These are phyloP conservation scores for Pichia sp. DNA, from an alignment of 1,139 yeast species.

Conservation along the genomic window DNA sequence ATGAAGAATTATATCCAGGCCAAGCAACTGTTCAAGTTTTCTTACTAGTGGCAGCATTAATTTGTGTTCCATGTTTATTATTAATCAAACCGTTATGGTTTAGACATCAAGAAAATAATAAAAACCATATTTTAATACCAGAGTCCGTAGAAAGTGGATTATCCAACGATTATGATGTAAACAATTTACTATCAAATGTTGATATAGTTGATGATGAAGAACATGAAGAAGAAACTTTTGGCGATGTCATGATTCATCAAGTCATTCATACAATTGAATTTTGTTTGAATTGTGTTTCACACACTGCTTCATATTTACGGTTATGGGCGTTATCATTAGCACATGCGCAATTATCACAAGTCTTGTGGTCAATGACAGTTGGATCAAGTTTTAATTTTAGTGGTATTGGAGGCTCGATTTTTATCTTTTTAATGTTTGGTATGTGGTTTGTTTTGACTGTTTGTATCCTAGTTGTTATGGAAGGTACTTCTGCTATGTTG, in stretches of 20 bases:
- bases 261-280: slow-evolving; percentile 76
- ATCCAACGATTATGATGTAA: slow-evolving; percentile 26
- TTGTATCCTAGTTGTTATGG: slow-evolving; percentile 71
- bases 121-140: slow-evolving; percentile 22
- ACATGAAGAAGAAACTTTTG: slow-evolving; percentile 55
- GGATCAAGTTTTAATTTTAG: slow-evolving; percentile 41
- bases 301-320: slow-evolving; percentile 72
- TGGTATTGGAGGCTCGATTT: slow-evolving; percentile 43
- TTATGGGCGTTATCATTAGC: slow-evolving; percentile 77
- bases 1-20: slow-evolving; percentile 57
- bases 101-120: slow-evolving; percentile 27
- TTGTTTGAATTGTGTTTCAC: slow-evolving; percentile 72
- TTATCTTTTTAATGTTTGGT: slow-evolving; percentile 57
- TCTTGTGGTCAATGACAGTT: slow-evolving; percentile 75
- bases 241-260: slow-evolving; percentile 74
- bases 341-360: slow-evolving; percentile 70
- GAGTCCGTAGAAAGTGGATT: background rate
- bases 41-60: slow-evolving; percentile 52
- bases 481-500: slow-evolving; percentile 83
- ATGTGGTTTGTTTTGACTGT: slow-evolving; percentile 77
- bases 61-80: slow-evolving; percentile 74
- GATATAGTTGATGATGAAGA: slow-evolving; percentile 39
- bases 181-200: slow-evolving; percentile 30
- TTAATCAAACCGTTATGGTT: slow-evolving; percentile 57
- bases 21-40: slow-evolving; percentile 59